Base-by-base conservation (phyloP, 2,329 filamentous ascomycete species). In the Epichloe glyceriae region DNA sequence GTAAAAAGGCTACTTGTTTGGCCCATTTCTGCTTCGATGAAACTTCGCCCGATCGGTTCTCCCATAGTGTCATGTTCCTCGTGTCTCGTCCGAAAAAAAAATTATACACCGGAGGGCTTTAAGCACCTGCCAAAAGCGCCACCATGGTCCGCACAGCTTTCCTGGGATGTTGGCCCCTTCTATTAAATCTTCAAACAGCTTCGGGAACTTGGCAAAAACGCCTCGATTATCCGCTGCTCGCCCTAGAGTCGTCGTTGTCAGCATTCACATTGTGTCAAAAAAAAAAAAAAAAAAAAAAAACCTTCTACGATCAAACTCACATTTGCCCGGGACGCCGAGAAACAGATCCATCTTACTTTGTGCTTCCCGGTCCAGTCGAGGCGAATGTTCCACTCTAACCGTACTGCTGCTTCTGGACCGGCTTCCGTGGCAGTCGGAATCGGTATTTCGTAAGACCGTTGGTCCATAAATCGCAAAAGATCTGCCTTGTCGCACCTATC, bases 321-420 rank as follows among this genome's bases (percentile, higher is more conserved):
- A 87, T 61, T 76, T 78, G 7, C 69, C 71, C 0, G 83, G 83
- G 40, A 81, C 67, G 4, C 76, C 75, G 2, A 80, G 67, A 54
- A 78, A 61, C 11, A 82, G 69, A 4, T 67, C 67, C 15, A 86
- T 64, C 43, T 70, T 69, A 56, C 76, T 85, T 58, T 76, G 74
- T 4, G 80, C 83, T 60, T 87, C 84, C 84, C 84, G 0, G 82
- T 83, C 83, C 83, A 87, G 62, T 87, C 83, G 58, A 87, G 85
- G 2, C 66, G 65, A 42, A 85, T 80, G 45, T 65, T 69, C 84
- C 84, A 88, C 51, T 73, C 70, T 1, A 87, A 66, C 26, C 78
- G 73, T 4, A 82, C 50, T 11, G 70, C 62, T 2, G 74, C 68
- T 10, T 67, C 53, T 1, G 62, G 60, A 1, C 67, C 62, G 46